Evolutionary conservation across 2,329 filamentous ascomycete genomes (phyloP).

Genomic region (Metarhizium guizhouense): DNA sequence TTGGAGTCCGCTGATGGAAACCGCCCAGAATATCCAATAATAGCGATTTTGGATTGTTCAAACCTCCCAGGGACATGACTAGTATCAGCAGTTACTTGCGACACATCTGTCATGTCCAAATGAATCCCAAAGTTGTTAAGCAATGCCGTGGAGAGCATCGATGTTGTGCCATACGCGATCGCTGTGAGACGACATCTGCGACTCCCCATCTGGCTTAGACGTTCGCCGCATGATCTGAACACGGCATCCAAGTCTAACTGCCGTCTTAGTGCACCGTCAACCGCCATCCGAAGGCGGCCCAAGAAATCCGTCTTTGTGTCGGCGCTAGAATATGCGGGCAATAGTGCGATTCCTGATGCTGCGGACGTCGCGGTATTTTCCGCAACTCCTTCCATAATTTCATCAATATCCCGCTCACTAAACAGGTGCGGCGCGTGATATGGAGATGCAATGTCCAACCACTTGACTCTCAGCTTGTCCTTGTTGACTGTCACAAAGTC

Average conservation of each 20-base stretch:
- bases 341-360: not conserved
- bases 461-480: slow-evolving; percentile 6
- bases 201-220: not conserved
- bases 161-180: not conserved
- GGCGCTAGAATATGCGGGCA: not conserved
- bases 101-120: not conserved
- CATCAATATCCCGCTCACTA: not conserved
- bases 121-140: not conserved
- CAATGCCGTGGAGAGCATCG: not conserved
- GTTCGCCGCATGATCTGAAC: not conserved
- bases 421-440: slow-evolving; percentile 17
- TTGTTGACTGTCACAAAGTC: slow-evolving; percentile 9
- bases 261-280: not conserved
- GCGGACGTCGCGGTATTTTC: not conserved
- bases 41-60: slow-evolving; percentile 44
- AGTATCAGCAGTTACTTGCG: not conserved
- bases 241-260: not conserved
- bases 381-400: not conserved
- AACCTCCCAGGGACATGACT: not conserved
- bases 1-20: slow-evolving; percentile 26
- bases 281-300: not conserved
- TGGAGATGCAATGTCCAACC: slow-evolving; percentile 14
- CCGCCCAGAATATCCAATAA: slow-evolving; percentile 52
- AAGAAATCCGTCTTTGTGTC: not conserved
- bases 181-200: not conserved